phyloP scores from a whole-genome alignment of 2,329 filamentous ascomycete species.

The Alternaria ethzedia region DNA sequence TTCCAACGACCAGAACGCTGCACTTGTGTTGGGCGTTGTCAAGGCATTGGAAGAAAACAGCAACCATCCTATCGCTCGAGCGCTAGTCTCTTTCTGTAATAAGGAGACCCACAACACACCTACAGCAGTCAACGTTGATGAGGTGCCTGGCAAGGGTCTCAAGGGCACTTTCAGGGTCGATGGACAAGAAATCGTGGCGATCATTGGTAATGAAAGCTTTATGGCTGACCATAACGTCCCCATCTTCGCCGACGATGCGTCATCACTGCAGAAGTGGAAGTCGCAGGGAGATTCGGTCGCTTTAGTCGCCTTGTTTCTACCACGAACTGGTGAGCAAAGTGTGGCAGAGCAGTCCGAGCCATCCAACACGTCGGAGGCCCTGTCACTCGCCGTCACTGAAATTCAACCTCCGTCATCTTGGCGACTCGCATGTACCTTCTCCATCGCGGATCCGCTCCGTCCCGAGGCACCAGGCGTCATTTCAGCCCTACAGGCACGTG shows the following conservation, averaged over 20 bases:
- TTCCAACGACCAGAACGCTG: conserved; percentile 37
- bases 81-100: conserved; percentile 69
- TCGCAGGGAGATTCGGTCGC: conserved; percentile 51
- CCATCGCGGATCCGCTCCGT: conserved; percentile 82
- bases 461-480: conserved; percentile 73
- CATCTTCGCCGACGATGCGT: conserved; percentile 27
- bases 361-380: not conserved
- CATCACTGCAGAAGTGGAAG: conserved; percentile 49
- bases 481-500: conserved; percentile 65
- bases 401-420: conserved; percentile 25
- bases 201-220: conserved; percentile 77
- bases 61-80: conserved; percentile 76
- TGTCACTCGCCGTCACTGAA: not conserved
- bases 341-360: not conserved
- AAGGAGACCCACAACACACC: conserved; percentile 19
- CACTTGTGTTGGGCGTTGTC: conserved; percentile 60
- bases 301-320: conserved; percentile 40
- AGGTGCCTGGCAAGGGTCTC: conserved; percentile 75
- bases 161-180: conserved; percentile 60
- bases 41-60: conserved; percentile 72
- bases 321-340: not conserved
- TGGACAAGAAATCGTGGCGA: conserved; percentile 48
- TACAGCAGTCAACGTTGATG: conserved; percentile 58
- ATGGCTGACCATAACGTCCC: conserved; percentile 56
- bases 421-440: conserved; percentile 68